Percentiles rank a stretch among this genome's conserved stretches.
These are phyloP conservation scores for Lithohypha guttulata DNA, from an alignment of 2,329 filamentous ascomycete species.

Conservation along the genomic window DNA sequence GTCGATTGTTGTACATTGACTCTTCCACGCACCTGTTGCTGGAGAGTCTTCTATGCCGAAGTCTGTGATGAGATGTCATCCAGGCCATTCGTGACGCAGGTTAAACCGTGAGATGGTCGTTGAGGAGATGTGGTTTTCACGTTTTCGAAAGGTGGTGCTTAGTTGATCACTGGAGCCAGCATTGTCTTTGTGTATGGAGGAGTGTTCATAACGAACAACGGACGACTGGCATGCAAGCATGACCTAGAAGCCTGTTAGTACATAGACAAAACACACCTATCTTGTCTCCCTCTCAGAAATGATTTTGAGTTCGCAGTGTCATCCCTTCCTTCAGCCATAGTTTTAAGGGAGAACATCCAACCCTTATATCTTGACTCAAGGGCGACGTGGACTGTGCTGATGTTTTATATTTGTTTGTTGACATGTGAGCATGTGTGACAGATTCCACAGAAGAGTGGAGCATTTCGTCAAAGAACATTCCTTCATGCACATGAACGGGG, in stretches of 20 bases:
- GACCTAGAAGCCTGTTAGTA: conserved; percentile 7
- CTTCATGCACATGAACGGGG: too few relatives aligned
- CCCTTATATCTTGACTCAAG: too few relatives aligned
- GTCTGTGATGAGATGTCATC: not conserved
- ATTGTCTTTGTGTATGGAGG: not conserved
- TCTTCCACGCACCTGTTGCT: not conserved
- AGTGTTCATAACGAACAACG: not conserved
- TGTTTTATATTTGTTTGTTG: too few relatives aligned
- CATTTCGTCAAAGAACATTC: too few relatives aligned
- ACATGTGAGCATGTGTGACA: too few relatives aligned
- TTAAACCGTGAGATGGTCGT: not conserved
- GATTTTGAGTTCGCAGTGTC: too few relatives aligned
- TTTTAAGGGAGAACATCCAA: too few relatives aligned
- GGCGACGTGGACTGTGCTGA: too few relatives aligned
- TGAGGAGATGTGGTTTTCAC: not conserved
- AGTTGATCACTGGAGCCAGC: not conserved
- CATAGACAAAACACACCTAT: conserved; percentile 9
- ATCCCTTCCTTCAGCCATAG: too few relatives aligned
- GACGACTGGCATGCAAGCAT: not conserved
- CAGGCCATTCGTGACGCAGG: not conserved
- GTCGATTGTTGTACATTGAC: not conserved
- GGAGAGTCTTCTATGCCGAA: not conserved
- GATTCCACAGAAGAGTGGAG: too few relatives aligned
- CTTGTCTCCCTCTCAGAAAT: too few relatives aligned
- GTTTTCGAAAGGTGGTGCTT: not conserved